These are phyloP conservation scores for Nothopassalora personata DNA, from an alignment of 2,329 filamentous ascomycete species.

Conservation along the genomic window DNA sequence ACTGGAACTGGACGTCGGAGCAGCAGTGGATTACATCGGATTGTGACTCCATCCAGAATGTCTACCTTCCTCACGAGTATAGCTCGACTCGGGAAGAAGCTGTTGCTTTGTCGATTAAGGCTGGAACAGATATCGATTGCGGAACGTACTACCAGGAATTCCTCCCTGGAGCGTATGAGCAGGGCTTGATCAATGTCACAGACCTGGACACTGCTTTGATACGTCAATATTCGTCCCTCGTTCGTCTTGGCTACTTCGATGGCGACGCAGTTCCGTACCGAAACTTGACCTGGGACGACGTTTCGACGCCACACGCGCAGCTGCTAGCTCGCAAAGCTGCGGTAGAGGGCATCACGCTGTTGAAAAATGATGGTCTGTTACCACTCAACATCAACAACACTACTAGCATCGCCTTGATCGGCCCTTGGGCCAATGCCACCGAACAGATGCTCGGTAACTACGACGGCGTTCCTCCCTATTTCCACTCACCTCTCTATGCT, in stretches of 20 bases:
- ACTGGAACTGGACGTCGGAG: conserved; percentile 59
- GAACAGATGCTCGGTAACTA: conserved; percentile 57
- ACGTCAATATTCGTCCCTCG: conserved; percentile 51
- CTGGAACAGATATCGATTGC: conserved; percentile 52
- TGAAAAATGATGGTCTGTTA: conserved; percentile 50
- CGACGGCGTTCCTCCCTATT: conserved; percentile 51
- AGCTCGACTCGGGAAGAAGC: conserved; percentile 41
- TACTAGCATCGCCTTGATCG: conserved; percentile 50
- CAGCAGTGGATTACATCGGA: conserved; percentile 61
- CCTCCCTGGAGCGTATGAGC: conserved; percentile 40
- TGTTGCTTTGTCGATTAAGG: conserved; percentile 45
- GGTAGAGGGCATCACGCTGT: conserved; percentile 43
- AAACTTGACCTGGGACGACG: conserved; percentile 50
- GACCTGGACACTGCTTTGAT: conserved; percentile 47
- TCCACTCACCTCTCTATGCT: conserved; percentile 50
- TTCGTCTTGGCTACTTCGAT: conserved; percentile 56
- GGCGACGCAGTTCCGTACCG: conserved; percentile 45
- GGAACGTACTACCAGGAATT: conserved; percentile 44
- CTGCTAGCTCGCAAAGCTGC: conserved; percentile 53
- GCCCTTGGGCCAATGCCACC: conserved; percentile 55
- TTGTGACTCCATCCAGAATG: conserved; percentile 54
- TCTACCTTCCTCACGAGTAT: conserved; percentile 49
- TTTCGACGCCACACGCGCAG: conserved; percentile 51
- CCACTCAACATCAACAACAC: conserved; percentile 38
- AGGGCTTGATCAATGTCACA: conserved; percentile 41